Percentiles rank a stretch among this genome's conserved stretches.
Evolutionary conservation across 352 stramenopile species (phyloP).

Genomic region (Phytophthora tentaculata): DNA sequence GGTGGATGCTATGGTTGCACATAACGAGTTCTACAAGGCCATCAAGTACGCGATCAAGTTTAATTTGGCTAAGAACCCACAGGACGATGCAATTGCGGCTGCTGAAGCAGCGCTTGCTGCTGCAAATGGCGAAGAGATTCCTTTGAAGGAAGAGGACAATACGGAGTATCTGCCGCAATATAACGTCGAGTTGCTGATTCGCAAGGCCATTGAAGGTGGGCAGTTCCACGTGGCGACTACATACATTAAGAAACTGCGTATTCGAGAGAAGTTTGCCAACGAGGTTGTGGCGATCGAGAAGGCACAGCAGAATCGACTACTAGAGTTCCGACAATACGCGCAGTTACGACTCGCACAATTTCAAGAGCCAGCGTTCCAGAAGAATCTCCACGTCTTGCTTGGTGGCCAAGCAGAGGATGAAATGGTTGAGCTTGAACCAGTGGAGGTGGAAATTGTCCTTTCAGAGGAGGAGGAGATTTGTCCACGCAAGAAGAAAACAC

Average conservation of each 20-base stretch:
- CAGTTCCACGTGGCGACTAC: slow-evolving; percentile 78
- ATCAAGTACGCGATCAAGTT: slow-evolving; percentile 92
- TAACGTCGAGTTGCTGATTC: slow-evolving; percentile 59
- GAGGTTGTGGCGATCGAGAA: slow-evolving; percentile 72
- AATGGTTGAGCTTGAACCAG: slow-evolving; percentile 51
- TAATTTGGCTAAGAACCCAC: slow-evolving; percentile 50
- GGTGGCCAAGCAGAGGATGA: slow-evolving; percentile 51
- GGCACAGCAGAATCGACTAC: slow-evolving; percentile 50
- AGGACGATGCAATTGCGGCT: slow-evolving; percentile 37
- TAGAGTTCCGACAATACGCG: slow-evolving; percentile 71
- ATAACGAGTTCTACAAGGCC: slow-evolving; percentile 86
- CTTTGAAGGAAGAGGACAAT: slow-evolving; percentile 27
- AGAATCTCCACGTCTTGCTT: slow-evolving; percentile 48
- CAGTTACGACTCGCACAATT: slow-evolving; percentile 54
- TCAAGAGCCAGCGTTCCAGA: slow-evolving; percentile 48
- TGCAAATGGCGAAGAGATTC: slow-evolving; percentile 24
- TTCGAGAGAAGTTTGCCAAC: slow-evolving; percentile 60
- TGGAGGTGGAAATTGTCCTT: slow-evolving; percentile 62
- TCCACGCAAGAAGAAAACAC: slow-evolving; percentile 40
- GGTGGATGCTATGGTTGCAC: slow-evolving; percentile 69
- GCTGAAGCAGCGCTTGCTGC: slow-evolving; percentile 37
- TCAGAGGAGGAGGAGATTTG: slow-evolving; percentile 67
- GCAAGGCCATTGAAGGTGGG: slow-evolving; percentile 56
- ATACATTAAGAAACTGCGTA: slow-evolving; percentile 85
- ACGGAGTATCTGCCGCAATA: slow-evolving; percentile 47